Base-by-base conservation (phyloP, 2,329 filamentous ascomycete species). In the Alternaria conjuncta region DNA sequence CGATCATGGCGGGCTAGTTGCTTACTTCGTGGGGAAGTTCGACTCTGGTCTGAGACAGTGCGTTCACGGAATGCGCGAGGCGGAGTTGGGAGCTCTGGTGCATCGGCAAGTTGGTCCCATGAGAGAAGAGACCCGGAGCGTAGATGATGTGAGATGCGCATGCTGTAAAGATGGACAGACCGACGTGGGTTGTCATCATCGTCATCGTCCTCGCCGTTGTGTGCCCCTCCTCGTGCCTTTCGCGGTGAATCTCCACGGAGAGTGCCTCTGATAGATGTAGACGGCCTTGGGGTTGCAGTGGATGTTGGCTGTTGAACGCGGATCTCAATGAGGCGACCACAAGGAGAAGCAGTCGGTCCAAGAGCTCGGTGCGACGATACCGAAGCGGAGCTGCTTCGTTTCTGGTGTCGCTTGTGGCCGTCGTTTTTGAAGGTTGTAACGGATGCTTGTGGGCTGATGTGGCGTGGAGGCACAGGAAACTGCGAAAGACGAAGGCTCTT, bases 81-180 rank as follows among this genome's bases (percentile, higher is more conserved):
- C 12, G 67, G 55, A 23, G 55, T 61, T 3, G 72, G 67, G 9
- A 72, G 23, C 7, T 74, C 71, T 25, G 72, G 62, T 12, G 66
- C 58, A 50, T 73, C 69, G 18, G 67, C 66, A 43, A 75, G 65
- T 55, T 73, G 70, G 20, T 78, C 72, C 74, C 80, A 82, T 4
- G 80, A 76, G 12, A 78, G 70, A 4, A 80, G 64, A 8, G 82
- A 83, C 15, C 77, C 77, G 7, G 80, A 82, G 7, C 82, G 81
- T 13, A 84, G 70, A 68, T 83, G 82, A 55, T 82, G 79, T 3
- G 80, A 82, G 26, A 84, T 83, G 12, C 79, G 76, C 82, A 83
- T 83, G 30, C 75, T 79, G 54, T 81, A 71, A 2, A 84, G 74
- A 62, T 83, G 82, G 3, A 83, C 71, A n/a, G 76, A 79, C 13